A percentile compares a stretch with the other conserved stretches of the same genome.
Evolutionary conservation across 768 basidiomycete genomes (phyloP).

Genomic region (Lactarius hatsudake): DNA sequence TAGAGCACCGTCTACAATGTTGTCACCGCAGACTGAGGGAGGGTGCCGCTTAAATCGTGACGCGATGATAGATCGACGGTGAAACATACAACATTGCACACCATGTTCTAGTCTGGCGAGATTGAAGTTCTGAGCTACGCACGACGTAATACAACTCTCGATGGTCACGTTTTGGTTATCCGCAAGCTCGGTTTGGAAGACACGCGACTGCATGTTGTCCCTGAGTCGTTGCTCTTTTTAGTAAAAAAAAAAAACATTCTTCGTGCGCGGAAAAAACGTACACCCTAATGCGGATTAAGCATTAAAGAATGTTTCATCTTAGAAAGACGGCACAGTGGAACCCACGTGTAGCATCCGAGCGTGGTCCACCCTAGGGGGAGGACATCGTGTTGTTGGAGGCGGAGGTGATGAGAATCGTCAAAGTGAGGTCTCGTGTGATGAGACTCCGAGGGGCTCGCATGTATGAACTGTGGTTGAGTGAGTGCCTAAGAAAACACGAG

Average conservation of each 20-base stretch:
- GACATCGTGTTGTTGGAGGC: conserved; percentile 14
- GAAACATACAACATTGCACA: conserved; percentile 46
- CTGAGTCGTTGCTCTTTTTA: conserved; percentile 20
- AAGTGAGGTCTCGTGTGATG: not conserved
- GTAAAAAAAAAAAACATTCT: not conserved
- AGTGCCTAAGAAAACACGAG: not conserved
- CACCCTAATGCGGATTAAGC: conserved; percentile 45
- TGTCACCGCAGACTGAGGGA: conserved; percentile 64
- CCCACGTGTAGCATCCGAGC: conserved; percentile 61
- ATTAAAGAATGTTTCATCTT: conserved; percentile 32
- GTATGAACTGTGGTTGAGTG: not conserved
- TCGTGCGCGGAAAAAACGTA: conserved; percentile 25
- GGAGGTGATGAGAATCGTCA: not conserved
- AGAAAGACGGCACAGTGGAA: conserved; percentile 7
- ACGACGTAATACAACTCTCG: conserved; percentile 59
- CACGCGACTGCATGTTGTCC: conserved; percentile 63
- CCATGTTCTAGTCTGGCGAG: conserved; percentile 69
- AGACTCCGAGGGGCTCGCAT: not conserved
- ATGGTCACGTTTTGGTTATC: conserved; percentile 49
- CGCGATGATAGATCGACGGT: not conserved
- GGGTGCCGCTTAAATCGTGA: not conserved
- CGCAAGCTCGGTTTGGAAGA: conserved; percentile 44
- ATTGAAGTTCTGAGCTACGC: conserved; percentile 53
- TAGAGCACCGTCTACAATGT: conserved; percentile 58
- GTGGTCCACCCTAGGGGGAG: conserved; percentile 57